Base-by-base conservation (phyloP, 805 yeast genomes). In the Suhomyces sp. region DNA sequence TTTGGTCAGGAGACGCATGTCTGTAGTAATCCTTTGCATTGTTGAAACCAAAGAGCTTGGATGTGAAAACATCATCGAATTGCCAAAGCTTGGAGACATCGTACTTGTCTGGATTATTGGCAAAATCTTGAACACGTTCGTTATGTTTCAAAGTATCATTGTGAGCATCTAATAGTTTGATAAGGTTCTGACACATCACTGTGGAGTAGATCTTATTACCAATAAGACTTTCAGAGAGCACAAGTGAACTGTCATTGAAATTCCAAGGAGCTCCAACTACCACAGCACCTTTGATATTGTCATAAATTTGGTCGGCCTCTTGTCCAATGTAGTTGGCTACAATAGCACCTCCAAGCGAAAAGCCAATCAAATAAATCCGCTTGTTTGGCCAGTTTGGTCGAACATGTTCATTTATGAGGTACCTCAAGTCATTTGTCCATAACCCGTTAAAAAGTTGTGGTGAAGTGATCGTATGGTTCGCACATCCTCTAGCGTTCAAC, bases 201-300 rank as follows among this genome's bases (percentile, higher is more conserved):
- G 72, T 72, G 8, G 72, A 67, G 40, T 68, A 68, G 19, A 68
- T 48, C 29, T 50, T 44, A 42, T 53, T 51, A n/a, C 74, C 74
- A 19, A 68, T 37, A 5, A 53, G 53, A 9, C 68, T 65, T 38
- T 67, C 72, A 21, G 56, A 47, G 17, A 56, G 38, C 27, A 70
- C 74, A 28, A 62, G 51, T n/a, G 70, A 64, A 6, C 83, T 70
- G 40, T 72, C 78, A 11, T 72, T 57, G 52, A 84, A 65, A 55
- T 83, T 86, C 90, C 90, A 84, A 7, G 91, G 91, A 15, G 79
- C 65, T 11, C 83, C 81, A 48, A 83, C 58, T 7, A 77, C 58
- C 10, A 76, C 68, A 3, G 87, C 82, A 5, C 82, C 80, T 25
- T 71, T 67, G 38, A 82, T 65, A 36, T 71, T 71, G 1, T 72